Evolutionary conservation across 2,329 filamentous ascomycete species (phyloP), one percentile per base, ranked within the genome.

Genomic region (Fusarium illudens): DNA sequence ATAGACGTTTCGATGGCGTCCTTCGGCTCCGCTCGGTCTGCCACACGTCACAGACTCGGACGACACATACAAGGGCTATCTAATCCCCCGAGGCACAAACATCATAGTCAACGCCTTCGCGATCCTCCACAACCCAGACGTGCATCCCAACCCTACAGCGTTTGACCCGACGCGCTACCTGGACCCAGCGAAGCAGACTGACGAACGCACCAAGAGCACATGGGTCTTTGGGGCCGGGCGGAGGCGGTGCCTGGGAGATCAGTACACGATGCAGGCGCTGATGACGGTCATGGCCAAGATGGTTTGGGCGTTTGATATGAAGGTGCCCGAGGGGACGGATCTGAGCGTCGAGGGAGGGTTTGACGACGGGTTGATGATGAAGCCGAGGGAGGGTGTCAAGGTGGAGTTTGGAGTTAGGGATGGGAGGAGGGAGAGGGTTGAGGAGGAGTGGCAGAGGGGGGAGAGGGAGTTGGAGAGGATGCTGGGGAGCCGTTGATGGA

Each of bases 201-300:
- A 69, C 25, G 67, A 66, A 19, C 48, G 37, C 7, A 66, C 70
- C 3, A 69, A 67, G 25, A 60, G 55, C n/a, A 70, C 70, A 52
- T 86, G 83, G 69, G 75, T 75, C 1, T 86, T 85, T 65, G 84
- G 83, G 0, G 80, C 79, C 9, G 84, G 84, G 0, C 77, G 84
- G 7, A 77, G 84, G 7, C 78, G 82, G 29, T 86, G 84, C 62
- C 79, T 80, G 2, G 84, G 84, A 0, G 81, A 83, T 13, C 79
- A 84, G 50, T 79, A 86, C 19, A 82, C 82, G 3, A 81, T 84
- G 66, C 79, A 81, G 29, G 82, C 78, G 29, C 67, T 86, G 29
- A 72, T 81, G 52, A 50, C 80, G 2, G 74, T 74, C 3, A 72
- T 81, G 44, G 73, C 81, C 2, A 80, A 81, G 60, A 46, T 82